Evolutionary conservation across 1,284 basidiomycete species (phyloP).

Genomic region (Cryptococcus jaspeensis): DNA sequence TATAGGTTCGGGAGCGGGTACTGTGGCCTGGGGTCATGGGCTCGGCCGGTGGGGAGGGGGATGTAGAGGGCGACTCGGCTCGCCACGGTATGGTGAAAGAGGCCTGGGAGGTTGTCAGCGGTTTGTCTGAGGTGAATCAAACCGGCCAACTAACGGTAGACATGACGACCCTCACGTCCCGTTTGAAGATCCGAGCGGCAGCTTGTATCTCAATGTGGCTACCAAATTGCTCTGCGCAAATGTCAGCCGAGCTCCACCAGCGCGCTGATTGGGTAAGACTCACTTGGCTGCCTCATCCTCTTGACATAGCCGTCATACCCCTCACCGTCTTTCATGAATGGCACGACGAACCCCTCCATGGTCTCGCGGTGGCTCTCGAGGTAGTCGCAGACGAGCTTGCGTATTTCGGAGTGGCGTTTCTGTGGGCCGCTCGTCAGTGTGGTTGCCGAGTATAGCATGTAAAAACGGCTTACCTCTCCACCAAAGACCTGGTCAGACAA

Average conservation of each 20-base stretch:
- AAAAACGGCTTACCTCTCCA: constrained; percentile 16
- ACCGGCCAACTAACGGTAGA: constrained; percentile 25
- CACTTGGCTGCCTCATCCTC: constrained; percentile 39
- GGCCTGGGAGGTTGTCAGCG: constrained; percentile 19
- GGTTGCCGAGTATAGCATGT: not conserved
- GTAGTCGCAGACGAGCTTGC: constrained; percentile 43
- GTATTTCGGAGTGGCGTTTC: constrained; percentile 38
- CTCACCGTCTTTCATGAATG: constrained; percentile 37
- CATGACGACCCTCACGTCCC: constrained; percentile 43
- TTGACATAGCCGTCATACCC: constrained; percentile 39
- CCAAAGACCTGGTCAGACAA: constrained; percentile 45
- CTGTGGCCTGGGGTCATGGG: constrained; percentile 16
- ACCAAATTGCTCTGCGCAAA: constrained; percentile 35
- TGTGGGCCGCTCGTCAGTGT: constrained; percentile 5
- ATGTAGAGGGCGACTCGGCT: constrained; percentile 11
- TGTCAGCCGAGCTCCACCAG: not conserved
- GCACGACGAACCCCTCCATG: constrained; percentile 37
- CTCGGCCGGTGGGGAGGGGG: not conserved
- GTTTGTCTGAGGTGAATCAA: not conserved
- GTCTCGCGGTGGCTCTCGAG: constrained; percentile 33
- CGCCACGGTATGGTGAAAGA: constrained; percentile 41
- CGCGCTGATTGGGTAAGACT: constrained; percentile 6
- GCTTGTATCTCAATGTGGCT: constrained; percentile 45
- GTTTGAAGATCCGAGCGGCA: constrained; percentile 38
- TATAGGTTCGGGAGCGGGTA: constrained; percentile 20